These are phyloP conservation scores for Cardamine occulta DNA, from an alignment of 345 rosid genomes.

Conservation along the genomic window DNA sequence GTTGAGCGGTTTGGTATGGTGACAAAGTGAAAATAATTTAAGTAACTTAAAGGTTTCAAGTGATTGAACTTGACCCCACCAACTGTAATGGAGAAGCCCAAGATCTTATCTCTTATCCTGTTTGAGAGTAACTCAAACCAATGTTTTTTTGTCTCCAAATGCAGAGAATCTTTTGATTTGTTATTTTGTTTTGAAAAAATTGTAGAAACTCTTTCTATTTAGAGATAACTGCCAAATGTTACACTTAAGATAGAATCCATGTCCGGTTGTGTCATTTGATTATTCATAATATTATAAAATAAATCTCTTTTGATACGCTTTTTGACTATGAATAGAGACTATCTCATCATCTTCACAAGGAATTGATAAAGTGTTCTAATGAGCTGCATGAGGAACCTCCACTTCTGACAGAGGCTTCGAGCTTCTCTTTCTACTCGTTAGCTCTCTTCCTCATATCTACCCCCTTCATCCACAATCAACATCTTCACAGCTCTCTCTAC, in stretches of 20 bases:
- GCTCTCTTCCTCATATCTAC: slow-evolving; percentile 46
- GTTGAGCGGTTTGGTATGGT: background rate
- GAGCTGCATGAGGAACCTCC: slow-evolving; percentile 45
- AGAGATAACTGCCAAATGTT: background rate
- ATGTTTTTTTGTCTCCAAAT: background rate
- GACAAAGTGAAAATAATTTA: background rate
- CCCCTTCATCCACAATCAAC: slow-evolving; percentile 45
- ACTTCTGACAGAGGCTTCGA: slow-evolving; percentile 14
- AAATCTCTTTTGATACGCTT: slow-evolving; percentile 12
- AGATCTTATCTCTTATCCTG: background rate
- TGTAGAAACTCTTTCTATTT: background rate
- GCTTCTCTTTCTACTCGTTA: slow-evolving; percentile 33
- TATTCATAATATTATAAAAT: background rate
- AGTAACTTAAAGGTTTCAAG: background rate
- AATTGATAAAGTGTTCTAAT: slow-evolving; percentile 18
- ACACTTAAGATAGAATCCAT: background rate
- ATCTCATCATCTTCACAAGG: slow-evolving; percentile 12
- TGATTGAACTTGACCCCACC: background rate
- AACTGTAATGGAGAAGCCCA: background rate
- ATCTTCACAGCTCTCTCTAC: slow-evolving; percentile 41
- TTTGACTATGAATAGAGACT: background rate
- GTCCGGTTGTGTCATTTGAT: background rate
- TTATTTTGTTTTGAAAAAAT: background rate
- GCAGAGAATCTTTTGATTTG: background rate
- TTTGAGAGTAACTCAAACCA: background rate